phyloP scores from a whole-genome alignment of 306 rosid genomes.

The Prunus padus region DNA sequence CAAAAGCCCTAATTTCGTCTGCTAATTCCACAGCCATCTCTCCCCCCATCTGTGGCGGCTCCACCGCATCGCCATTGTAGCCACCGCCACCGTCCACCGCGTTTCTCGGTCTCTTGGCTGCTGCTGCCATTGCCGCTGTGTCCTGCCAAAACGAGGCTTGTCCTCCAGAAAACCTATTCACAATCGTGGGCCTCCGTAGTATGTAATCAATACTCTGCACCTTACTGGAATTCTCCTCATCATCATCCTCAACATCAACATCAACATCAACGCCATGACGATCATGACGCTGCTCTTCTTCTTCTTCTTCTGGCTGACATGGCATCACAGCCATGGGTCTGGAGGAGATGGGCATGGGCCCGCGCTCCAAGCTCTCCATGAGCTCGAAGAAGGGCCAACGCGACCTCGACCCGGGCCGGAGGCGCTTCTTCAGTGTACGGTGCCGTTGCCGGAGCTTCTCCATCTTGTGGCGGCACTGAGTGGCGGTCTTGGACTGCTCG shows the following conservation, averaged over 20 bases:
- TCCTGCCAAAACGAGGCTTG: conserved; percentile 11
- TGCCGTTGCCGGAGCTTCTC: conserved; percentile 91
- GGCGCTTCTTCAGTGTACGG: conserved; percentile 58
- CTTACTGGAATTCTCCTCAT: conserved; percentile 18
- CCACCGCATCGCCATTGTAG: conserved; percentile 9
- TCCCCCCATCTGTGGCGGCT: conserved; percentile 4
- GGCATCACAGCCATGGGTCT: conserved; percentile 31
- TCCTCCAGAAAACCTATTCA: conserved; percentile 19
- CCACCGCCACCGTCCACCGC: conserved; percentile 11
- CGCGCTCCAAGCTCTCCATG: conserved; percentile 73
- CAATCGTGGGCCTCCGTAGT: conserved; percentile 28
- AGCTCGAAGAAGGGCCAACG: conserved; percentile 67
- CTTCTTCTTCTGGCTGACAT: not conserved
- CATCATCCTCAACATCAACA: conserved; percentile 16
- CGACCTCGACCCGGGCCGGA: conserved; percentile 12
- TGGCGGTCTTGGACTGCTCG: conserved; percentile 60
- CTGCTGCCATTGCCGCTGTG: conserved; percentile 10
- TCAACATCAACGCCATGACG: not conserved
- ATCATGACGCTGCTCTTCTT: not conserved
- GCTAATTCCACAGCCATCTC: conserved; percentile 45
- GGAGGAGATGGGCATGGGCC: conserved; percentile 79
- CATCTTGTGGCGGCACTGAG: conserved; percentile 91
- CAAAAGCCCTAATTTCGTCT: conserved; percentile 58
- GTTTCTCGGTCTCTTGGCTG: conserved; percentile 26
- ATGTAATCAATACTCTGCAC: conserved; percentile 50